Percentiles rank a stretch among this genome's conserved stretches.
Evolutionary conservation across 2,329 filamentous ascomycete species (phyloP).

Genomic region (Cladosporium sphaerospermum): DNA sequence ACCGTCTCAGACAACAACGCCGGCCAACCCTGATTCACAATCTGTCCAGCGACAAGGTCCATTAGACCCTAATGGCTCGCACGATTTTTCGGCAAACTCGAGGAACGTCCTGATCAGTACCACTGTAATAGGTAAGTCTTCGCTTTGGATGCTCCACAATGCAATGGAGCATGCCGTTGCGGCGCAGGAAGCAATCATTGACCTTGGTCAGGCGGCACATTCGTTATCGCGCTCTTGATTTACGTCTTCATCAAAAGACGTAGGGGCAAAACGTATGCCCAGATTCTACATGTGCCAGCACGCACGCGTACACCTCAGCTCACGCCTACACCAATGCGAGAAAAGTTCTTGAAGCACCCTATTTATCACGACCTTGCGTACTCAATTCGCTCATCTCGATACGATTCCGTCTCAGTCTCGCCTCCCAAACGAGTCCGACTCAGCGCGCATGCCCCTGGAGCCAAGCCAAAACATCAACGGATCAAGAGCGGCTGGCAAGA

Average conservation of each 20-base stretch:
- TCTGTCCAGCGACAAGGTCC: not conserved
- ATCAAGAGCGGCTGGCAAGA: constrained; percentile 7
- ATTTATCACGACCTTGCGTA: constrained; percentile 22
- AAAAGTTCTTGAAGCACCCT: constrained; percentile 14
- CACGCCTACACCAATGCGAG: constrained; percentile 9
- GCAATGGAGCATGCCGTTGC: not conserved
- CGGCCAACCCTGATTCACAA: not conserved
- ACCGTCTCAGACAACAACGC: not conserved
- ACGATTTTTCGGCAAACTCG: constrained; percentile 11
- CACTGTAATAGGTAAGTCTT: constrained; percentile 19
- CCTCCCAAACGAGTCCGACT: not conserved
- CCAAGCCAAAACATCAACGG: not conserved
- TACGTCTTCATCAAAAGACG: constrained; percentile 20
- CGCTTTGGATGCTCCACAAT: not conserved
- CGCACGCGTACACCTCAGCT: constrained; percentile 15
- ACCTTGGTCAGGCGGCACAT: constrained; percentile 14
- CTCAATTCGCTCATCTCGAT: constrained; percentile 21
- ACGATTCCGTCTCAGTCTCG: constrained; percentile 8
- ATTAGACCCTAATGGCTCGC: not conserved
- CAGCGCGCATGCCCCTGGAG: not conserved
- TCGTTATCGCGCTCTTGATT: constrained; percentile 18
- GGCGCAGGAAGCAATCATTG: not conserved
- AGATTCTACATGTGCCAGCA: constrained; percentile 20
- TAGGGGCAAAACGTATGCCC: constrained; percentile 20
- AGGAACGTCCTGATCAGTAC: constrained; percentile 20